phyloP scores from a whole-genome alignment of 139 green algal genomes.

The Closterium sp. region DNA sequence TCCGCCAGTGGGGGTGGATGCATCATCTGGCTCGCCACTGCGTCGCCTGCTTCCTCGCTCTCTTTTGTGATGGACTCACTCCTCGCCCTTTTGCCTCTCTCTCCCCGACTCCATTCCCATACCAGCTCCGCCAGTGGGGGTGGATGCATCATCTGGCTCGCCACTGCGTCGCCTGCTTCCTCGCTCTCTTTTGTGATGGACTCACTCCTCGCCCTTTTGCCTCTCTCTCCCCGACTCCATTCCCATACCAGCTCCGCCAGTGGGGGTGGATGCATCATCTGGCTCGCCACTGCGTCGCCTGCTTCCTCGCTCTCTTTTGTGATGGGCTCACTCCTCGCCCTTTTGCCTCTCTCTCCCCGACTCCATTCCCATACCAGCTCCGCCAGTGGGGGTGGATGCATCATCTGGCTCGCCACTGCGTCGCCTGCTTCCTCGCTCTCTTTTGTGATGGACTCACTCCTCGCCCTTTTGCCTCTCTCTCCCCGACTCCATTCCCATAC shows the following conservation, averaged over 20 bases:
- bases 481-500: too few species aligned
- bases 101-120: too few species aligned
- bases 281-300: slow-evolving; percentile 86
- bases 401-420: slow-evolving; percentile 84
- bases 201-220: too few species aligned
- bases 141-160: slow-evolving; percentile 95
- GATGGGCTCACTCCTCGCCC: too few species aligned
- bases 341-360: too few species aligned
- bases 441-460: too few species aligned
- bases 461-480: too few species aligned
- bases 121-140: slow-evolving; percentile 71
- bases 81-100: too few species aligned
- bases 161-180: slow-evolving; percentile 93
- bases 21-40: slow-evolving; percentile 88
- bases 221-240: too few species aligned
- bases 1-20: slow-evolving; percentile 81
- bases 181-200: slow-evolving; percentile 61
- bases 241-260: slow-evolving; percentile 62
- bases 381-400: slow-evolving; percentile 84
- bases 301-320: slow-evolving; percentile 81
- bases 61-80: too few species aligned
- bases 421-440: slow-evolving; percentile 95
- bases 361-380: slow-evolving; percentile 60
- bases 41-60: slow-evolving; percentile 96
- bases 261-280: slow-evolving; percentile 94